phyloP scores from a whole-genome alignment of 805 yeast species.

The Starmerella roubikii region DNA sequence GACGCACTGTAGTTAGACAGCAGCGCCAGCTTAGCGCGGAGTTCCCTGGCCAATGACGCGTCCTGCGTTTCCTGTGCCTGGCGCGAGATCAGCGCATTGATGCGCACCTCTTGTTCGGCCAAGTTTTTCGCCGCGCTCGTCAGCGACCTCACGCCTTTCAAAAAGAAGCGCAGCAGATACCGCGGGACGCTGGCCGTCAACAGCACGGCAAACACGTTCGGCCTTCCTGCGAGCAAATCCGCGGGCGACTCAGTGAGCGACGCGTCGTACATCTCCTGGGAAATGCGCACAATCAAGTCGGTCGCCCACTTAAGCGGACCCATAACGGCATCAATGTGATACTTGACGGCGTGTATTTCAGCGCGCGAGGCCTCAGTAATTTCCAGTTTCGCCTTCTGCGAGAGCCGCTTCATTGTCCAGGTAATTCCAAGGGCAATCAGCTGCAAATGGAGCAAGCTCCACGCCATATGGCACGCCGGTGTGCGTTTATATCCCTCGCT shows the following conservation, averaged over 20 bases:
- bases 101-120: constrained; percentile 12
- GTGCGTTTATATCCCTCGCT: constrained; percentile 29
- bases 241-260: constrained; percentile 9
- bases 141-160: constrained; percentile 30
- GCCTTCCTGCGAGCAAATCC: constrained; percentile 1
- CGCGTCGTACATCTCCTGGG: constrained; percentile 45
- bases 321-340: constrained; percentile 28
- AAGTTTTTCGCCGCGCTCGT: constrained; percentile 8
- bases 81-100: constrained; percentile 17
- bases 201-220: constrained; percentile 24
- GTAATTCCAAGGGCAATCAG: constrained; percentile 59
- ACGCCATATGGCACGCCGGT: constrained; percentile 37
- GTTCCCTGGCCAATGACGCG: constrained; percentile 19
- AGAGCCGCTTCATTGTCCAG: constrained; percentile 41
- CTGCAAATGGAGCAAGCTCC: constrained; percentile 54
- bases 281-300: constrained; percentile 56
- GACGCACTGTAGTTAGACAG: constrained; percentile 10
- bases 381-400: constrained; percentile 13
- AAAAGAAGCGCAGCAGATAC: constrained; percentile 25
- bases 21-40: constrained; percentile 10
- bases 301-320: constrained; percentile 80
- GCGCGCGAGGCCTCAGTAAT: constrained; percentile 32
- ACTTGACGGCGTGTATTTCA: constrained; percentile 22
- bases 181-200: constrained; percentile 28
- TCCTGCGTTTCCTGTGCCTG: constrained; percentile 22